Evolutionary conservation across 129 eudicot species (phyloP).

Genomic region (Flaveria brownii): DNA sequence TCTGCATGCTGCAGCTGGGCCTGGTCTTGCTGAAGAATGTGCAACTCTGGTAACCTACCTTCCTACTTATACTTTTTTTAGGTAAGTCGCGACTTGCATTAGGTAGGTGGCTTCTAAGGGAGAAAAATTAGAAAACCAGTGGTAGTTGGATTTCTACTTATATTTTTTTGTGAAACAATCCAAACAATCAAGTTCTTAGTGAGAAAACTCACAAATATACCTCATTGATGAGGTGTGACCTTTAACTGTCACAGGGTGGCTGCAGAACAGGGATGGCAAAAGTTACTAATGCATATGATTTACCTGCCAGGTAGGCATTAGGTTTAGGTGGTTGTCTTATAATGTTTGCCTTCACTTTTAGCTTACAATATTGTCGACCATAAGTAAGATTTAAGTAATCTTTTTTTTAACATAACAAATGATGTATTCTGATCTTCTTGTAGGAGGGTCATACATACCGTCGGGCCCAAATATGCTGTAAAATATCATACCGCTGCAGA

Average conservation of each 20-base stretch:
- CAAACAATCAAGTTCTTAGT: not conserved
- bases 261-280: conserved; percentile 98
- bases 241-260: conserved; percentile 69
- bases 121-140: not conserved
- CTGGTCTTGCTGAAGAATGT: conserved; percentile 98
- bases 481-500: conserved; percentile 99
- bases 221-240: conserved; percentile 4
- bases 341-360: conserved; percentile 13
- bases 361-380: not conserved
- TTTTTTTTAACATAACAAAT: conserved; percentile 15
- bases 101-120: not conserved
- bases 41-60: conserved; percentile 60
- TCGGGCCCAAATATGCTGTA: conserved; percentile 97
- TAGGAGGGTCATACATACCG: conserved; percentile 98
- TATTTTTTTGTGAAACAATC: not conserved
- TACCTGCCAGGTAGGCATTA: conserved; percentile 78
- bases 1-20: conserved; percentile 96
- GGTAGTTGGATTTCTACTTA: not conserved
- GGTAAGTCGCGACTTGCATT: not conserved
- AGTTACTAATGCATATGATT: conserved; percentile 88
- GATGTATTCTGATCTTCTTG: conserved; percentile 14
- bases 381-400: not conserved
- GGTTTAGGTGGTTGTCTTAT: not conserved
- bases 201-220: not conserved
- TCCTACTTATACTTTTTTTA: not conserved